Evolutionary conservation across 305 asterid species (phyloP), one percentile per base, ranked within the genome.

Genomic region (Nicotiana rustica): DNA sequence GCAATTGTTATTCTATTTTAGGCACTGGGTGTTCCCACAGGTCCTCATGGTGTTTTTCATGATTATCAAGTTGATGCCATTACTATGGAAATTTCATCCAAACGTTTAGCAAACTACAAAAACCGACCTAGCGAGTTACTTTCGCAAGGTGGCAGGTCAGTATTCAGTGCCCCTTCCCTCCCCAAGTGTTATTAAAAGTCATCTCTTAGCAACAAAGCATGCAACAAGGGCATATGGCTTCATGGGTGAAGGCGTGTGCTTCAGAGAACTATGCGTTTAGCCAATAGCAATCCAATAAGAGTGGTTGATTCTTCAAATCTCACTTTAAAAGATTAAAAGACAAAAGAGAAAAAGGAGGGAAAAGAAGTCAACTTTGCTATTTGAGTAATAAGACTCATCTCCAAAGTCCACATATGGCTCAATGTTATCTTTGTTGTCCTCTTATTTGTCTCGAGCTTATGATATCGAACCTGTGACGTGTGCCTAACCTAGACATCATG

Each of bases 11-110:
- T 62, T 75, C 36, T 73, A 25, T 85, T 47, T 81, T 89, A 95
- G 99, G 99, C 97, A 29, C 88, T 95, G 81, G 99, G 99, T 81
- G 90, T 95, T 85, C 99, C 98, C 80, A 95, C 99, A 4, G 99
- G 99, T 80, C 89, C 98, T 17, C 99, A 96, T 70, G 98, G 99
- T 60, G 97, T 98, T 83, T 96, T 96, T 89, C 98, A 95, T 85
- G 99, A 96, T 86, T 95, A 89, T 89, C 99, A 96, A 90, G 95
- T 96, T 83, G 99, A 96, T 87, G 93, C 98, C 62, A 88, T 96
- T 78, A 96, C 99, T 47, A 83, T 96, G 92, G 98, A 96, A 85
- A 85, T 96, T 84, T 95, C 94, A 49, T 88, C 91, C 33, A 93
- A 86, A 85, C 80, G 86, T 64, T 85, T 90, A 60, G 84, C 93